phyloP scores from a whole-genome alignment of 139 green algal species.

The Medakamo hakoo region DNA sequence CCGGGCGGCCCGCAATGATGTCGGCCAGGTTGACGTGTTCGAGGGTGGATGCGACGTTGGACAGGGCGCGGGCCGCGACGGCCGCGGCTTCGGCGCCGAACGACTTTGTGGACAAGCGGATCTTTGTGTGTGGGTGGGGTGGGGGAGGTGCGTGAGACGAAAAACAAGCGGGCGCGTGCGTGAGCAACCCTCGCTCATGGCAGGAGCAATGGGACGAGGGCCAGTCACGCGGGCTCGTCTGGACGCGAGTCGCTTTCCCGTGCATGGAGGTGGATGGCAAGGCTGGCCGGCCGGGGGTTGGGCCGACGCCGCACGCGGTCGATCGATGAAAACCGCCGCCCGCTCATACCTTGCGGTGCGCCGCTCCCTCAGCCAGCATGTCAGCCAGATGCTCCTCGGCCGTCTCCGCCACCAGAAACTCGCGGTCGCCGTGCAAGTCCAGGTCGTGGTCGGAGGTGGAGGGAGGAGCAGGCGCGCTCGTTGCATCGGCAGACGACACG shows the following conservation, averaged over 20 bases:
- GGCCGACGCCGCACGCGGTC: too few relatives aligned
- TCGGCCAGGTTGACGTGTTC: conserved; percentile 69
- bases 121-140: conserved; percentile 11
- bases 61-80: conserved; percentile 56
- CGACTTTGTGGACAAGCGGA: conserved; percentile 78
- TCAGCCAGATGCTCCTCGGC: conserved; percentile 45
- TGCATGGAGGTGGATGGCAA: too few relatives aligned
- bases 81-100: conserved; percentile 63
- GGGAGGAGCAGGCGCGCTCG: neutral
- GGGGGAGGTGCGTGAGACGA: too few relatives aligned
- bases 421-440: conserved; percentile 62
- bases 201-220: too few relatives aligned
- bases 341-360: conserved; percentile 39
- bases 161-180: too few relatives aligned
- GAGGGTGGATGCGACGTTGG: conserved; percentile 31
- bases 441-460: conserved; percentile 11
- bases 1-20: conserved; percentile 71
- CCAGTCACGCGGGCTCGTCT: too few relatives aligned
- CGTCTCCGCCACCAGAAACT: conserved; percentile 64
- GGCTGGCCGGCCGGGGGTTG: too few relatives aligned
- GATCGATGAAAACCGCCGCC: too few relatives aligned
- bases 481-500: neutral
- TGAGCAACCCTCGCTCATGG: too few relatives aligned
- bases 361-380: conserved; percentile 38
- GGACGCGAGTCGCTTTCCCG: too few relatives aligned